Base-by-base conservation (phyloP, 2,329 filamentous ascomycete species). In the Alternaria incomplexa region DNA sequence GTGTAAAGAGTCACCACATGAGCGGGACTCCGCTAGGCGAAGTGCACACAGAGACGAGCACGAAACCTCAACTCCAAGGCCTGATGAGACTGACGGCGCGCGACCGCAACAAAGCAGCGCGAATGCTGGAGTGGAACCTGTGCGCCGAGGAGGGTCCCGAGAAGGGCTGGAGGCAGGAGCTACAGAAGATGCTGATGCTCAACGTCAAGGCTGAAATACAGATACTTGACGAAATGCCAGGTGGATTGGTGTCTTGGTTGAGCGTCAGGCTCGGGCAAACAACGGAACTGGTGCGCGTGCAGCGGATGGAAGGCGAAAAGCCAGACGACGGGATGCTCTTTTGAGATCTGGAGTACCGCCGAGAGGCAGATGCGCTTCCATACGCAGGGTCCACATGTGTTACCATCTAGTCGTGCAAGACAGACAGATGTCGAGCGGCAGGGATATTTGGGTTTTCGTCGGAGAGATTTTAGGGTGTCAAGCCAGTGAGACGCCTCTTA, bases 191-290 rank as follows among this genome's bases (percentile, higher is more conserved):
- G 91, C 79, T 95, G 20, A 85, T 91, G 81, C 81, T 94, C 54
- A 90, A 91, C 56, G 71, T 89, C 51, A 96, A 95, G 73, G 90
- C 90, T 0, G 92, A 96, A 74, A 92, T 95, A 54, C 91, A 96
- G 72, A 85, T 89, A 17, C 79, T 92, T 7, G 89, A 91, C 36
- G 76, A 78, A 61, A 46, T 70, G 22, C 62, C 71, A 9, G 73
- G 73, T 20, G 77, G 79, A 9, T 50, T 81, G 26, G 70, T 72
- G 26, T 58, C 66, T 28, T 80, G 79, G 74, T 43, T 81, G 63
- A 62, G 61, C 55, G 51, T 58, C 10, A 58, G 73, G 62, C 67
- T 80, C 22, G 56, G 58, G 57, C 30, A 62, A 55, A 51, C 62
- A 52, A 44, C 51, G 12, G 62, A 56, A 20, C 40, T 51, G 26